These are phyloP conservation scores for Globisporangium heterothallicum DNA, from an alignment of 352 stramenopile species.

Conservation along the genomic window DNA sequence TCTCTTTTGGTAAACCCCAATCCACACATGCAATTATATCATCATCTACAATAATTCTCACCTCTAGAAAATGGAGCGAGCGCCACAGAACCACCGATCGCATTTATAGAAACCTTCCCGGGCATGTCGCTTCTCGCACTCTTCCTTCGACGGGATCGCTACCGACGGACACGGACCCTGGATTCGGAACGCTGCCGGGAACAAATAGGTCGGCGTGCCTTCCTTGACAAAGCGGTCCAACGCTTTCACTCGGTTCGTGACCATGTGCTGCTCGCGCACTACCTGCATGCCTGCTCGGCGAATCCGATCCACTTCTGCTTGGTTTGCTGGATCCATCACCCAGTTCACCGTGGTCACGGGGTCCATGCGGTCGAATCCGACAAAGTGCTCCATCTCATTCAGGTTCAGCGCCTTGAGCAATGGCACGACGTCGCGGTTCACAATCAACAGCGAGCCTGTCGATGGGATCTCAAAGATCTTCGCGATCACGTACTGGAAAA, in stretches of 20 bases:
- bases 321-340: slow-evolving; percentile 43
- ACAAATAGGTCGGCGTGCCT: slow-evolving; percentile 41
- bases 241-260: slow-evolving; percentile 50
- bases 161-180: slow-evolving; percentile 49
- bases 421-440: slow-evolving; percentile 57
- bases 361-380: slow-evolving; percentile 52
- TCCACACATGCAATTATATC: neutral
- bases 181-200: slow-evolving; percentile 27
- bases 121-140: slow-evolving; percentile 40
- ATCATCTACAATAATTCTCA: neutral
- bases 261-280: slow-evolving; percentile 51
- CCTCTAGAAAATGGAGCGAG: slow-evolving; percentile 28
- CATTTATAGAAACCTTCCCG: slow-evolving; percentile 67
- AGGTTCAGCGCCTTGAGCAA: slow-evolving; percentile 50
- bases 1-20: neutral
- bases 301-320: slow-evolving; percentile 48
- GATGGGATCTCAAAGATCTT: slow-evolving; percentile 82
- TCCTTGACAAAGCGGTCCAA: slow-evolving; percentile 56
- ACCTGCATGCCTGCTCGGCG: slow-evolving; percentile 48
- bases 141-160: slow-evolving; percentile 32
- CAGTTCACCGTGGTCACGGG: slow-evolving; percentile 44
- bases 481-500: slow-evolving; percentile 73
- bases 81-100: slow-evolving; percentile 68
- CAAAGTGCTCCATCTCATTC: slow-evolving; percentile 54
- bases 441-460: slow-evolving; percentile 51